phyloP scores from a whole-genome alignment of 768 basidiomycete genomes.

The Tylopilus intermedius region DNA sequence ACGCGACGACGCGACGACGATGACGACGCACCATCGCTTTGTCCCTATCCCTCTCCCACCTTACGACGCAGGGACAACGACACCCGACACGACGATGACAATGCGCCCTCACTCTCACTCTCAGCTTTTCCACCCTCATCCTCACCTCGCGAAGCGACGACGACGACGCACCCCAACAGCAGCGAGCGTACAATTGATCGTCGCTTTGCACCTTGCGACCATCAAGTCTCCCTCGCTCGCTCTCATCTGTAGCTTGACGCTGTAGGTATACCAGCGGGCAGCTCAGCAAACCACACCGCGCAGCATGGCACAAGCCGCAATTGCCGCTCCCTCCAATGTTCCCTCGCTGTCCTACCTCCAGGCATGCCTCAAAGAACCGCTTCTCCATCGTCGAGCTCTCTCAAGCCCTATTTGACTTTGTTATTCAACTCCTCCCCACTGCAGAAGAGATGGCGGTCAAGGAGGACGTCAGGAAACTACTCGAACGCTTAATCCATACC shows the following conservation, averaged over 20 bases:
- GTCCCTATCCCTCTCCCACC: too few relatives aligned
- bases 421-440: constrained; percentile 86
- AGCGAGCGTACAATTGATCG: constrained; percentile 22
- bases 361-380: constrained; percentile 47
- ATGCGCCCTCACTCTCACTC: too few relatives aligned
- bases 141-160: too few relatives aligned
- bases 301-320: constrained; percentile 29
- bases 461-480: constrained; percentile 91
- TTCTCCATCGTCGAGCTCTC: constrained; percentile 75
- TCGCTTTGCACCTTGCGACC: constrained; percentile 17
- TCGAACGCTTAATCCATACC: constrained; percentile 91
- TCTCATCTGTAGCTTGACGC: constrained; percentile 3
- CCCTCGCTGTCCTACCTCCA: constrained; percentile 26
- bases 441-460: constrained; percentile 88
- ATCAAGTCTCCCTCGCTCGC: constrained; percentile 6
- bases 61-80: too few relatives aligned
- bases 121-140: too few relatives aligned
- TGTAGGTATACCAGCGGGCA: background rate
- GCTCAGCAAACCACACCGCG: background rate
- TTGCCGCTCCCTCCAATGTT: constrained; percentile 12
- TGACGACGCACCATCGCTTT: too few relatives aligned
- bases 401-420: constrained; percentile 89
- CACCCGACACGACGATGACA: too few relatives aligned
- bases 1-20: too few relatives aligned
- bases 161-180: constrained; percentile 5